A percentile compares a stretch with the other conserved stretches of the same genome.
Evolutionary conservation across 176 grass and related monocot species (phyloP).

Genomic region (Aegilops sharonensis): DNA sequence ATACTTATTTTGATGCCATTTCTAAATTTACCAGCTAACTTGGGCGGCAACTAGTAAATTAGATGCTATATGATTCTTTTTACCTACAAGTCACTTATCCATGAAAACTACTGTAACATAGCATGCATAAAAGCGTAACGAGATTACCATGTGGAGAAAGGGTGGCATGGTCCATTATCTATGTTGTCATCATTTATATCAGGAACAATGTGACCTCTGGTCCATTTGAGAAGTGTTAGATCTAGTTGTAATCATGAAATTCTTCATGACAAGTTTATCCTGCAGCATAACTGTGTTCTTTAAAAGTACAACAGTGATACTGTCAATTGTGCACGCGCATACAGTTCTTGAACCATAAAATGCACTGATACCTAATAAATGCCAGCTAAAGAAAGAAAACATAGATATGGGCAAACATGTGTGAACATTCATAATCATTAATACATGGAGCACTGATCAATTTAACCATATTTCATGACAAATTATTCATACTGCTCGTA

Average conservation of each 20-base stretch:
- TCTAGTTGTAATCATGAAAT: background rate
- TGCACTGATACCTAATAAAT: background rate
- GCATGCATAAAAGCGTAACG: background rate
- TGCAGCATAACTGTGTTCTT: background rate
- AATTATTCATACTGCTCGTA: background rate
- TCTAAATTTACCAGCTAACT: no score
- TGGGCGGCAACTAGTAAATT: no score
- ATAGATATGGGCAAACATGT: background rate
- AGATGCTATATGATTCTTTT: no score
- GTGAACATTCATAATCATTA: background rate
- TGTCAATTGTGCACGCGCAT: background rate
- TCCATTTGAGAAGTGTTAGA: background rate
- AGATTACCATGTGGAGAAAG: background rate
- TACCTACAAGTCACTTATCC: no score
- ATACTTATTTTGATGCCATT: no score
- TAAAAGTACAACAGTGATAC: background rate
- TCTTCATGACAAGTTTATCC: background rate
- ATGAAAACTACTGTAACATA: background rate
- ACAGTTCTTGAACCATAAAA: background rate
- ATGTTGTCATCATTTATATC: background rate
- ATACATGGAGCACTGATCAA: background rate
- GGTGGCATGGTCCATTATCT: background rate
- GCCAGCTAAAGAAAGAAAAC: background rate
- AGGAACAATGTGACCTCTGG: background rate
- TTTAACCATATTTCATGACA: background rate